Evolutionary conservation across 768 basidiomycete genomes (phyloP).

Genomic region (Suillus occidentalis): DNA sequence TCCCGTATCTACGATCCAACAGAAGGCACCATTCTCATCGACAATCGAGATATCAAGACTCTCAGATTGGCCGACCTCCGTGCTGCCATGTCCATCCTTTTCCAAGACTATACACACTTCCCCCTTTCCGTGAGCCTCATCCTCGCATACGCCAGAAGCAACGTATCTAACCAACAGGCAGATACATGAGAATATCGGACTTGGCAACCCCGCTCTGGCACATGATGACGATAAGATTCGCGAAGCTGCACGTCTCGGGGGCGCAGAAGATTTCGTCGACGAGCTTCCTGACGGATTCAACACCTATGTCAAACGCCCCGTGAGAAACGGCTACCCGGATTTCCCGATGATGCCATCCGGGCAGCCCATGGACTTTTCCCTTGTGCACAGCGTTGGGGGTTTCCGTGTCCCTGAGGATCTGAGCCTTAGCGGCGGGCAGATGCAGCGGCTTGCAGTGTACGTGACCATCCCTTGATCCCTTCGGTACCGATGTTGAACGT

Average conservation of each 20-base stretch:
- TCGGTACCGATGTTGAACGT: neutral
- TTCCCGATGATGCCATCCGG: conserved; percentile 54
- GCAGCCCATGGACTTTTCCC: conserved; percentile 50
- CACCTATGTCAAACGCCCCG: conserved; percentile 73
- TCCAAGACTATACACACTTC: no score
- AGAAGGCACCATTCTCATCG: no score
- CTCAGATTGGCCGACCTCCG: no score
- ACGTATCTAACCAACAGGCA: conserved; percentile 22
- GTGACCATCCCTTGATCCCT: neutral
- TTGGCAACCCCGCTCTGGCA: conserved; percentile 62
- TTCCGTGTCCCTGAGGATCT: conserved; percentile 29
- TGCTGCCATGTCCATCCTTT: no score
- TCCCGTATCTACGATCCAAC: no score
- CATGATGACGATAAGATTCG: conserved; percentile 54
- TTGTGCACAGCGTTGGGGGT: conserved; percentile 44
- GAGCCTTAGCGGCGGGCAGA: no score
- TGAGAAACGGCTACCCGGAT: conserved; percentile 46
- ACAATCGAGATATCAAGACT: no score
- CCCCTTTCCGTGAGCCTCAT: conserved; percentile 19
- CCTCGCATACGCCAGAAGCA: neutral
- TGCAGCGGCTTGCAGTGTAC: conserved; percentile 39
- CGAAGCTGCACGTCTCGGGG: conserved; percentile 68
- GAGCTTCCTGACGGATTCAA: conserved; percentile 65
- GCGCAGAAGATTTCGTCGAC: conserved; percentile 64
- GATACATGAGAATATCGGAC: conserved; percentile 76